Conservation (phyloP, 805 yeast species). For the Saccharomyces cerevisiae region DNA sequence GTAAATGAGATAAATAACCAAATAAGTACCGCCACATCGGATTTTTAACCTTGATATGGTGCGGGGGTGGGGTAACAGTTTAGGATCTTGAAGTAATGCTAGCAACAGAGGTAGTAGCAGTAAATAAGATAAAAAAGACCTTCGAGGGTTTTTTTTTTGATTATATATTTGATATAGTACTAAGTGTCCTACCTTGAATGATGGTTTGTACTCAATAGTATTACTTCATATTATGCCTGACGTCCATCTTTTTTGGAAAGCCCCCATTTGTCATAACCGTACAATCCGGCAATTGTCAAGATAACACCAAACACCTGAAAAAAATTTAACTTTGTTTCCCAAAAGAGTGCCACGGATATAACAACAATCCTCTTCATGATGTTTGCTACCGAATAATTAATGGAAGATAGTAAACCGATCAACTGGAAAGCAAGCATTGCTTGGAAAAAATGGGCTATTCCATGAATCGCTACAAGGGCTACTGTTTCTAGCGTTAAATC, state of each 20-base stretch:
- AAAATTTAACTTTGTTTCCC: conserved; percentile 45
- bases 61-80: background rate
- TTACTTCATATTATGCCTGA: conserved; percentile 1
- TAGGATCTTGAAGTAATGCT: background rate
- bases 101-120: background rate
- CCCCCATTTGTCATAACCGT: conserved; percentile 69
- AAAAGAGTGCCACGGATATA: conserved; percentile 53
- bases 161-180: background rate
- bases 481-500: conserved; percentile 28
- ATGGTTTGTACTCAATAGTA: background rate
- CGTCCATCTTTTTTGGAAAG: conserved; percentile 16
- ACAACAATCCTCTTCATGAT: conserved; percentile 67
- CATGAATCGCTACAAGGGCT: conserved; percentile 47
- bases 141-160: background rate
- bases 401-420: conserved; percentile 63
- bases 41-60: background rate
- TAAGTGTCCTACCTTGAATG: background rate
- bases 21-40: background rate
- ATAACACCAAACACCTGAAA: conserved; percentile 45
- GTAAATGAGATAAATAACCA: background rate
- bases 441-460: conserved; percentile 62
- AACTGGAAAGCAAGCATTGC: conserved; percentile 69
- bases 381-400: conserved; percentile 72
- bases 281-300: conserved; percentile 53
- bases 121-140: background rate